A percentile compares a stretch with the other conserved stretches of the same genome.
phyloP scores from a whole-genome alignment of 2,329 filamentous ascomycete species.

The Neonectria ditissima region DNA sequence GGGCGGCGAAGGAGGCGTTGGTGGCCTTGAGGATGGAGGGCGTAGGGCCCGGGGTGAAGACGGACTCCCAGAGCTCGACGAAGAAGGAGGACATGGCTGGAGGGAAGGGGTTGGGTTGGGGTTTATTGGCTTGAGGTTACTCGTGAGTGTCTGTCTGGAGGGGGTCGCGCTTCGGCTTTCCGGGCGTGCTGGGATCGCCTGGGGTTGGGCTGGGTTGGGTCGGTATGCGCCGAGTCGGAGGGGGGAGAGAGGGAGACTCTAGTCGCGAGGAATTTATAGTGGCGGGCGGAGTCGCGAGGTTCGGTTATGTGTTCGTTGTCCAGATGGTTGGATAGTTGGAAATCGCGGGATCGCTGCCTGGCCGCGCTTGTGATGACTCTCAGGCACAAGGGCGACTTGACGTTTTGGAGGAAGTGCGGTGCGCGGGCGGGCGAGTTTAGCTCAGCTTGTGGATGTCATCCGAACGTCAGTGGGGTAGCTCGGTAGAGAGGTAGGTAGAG shows the following conservation, averaged over 20 bases:
- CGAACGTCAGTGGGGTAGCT: not conserved
- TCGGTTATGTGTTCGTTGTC: not conserved
- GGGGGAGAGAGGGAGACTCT: too few relatives aligned
- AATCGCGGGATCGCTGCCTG: not conserved
- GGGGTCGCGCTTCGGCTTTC: not conserved
- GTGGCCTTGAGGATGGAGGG: conserved; percentile 89
- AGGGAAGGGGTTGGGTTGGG: too few relatives aligned
- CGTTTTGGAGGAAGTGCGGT: not conserved
- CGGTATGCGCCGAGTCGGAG: not conserved
- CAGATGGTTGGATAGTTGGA: too few relatives aligned
- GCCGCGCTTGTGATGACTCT: not conserved
- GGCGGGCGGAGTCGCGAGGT: not conserved
- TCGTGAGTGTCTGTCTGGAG: conserved; percentile 13
- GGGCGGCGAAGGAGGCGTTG: conserved; percentile 86
- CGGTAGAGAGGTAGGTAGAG: too few relatives aligned
- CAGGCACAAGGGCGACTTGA: not conserved
- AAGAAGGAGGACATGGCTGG: conserved; percentile 71
- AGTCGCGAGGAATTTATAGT: not conserved
- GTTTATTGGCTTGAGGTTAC: not conserved
- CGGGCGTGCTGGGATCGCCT: not conserved
- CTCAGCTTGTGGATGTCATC: not conserved
- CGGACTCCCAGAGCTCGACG: conserved; percentile 85
- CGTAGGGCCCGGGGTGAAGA: conserved; percentile 93
- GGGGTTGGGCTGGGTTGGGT: conserved; percentile 1
- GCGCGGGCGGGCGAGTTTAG: not conserved